Evolutionary conservation across 306 rosid species (phyloP).

Genomic region (Trifolium dubium): DNA sequence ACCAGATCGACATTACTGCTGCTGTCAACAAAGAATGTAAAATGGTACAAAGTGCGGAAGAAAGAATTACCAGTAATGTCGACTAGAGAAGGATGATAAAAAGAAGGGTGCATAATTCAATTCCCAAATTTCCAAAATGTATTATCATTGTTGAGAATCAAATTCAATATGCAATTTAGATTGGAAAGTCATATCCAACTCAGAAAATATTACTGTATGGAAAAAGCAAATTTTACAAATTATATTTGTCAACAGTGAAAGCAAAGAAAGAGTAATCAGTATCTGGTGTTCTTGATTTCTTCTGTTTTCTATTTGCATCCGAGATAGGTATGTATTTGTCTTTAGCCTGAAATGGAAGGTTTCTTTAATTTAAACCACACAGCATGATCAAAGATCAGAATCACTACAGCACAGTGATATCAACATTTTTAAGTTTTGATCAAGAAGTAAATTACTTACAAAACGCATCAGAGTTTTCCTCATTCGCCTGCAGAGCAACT

Average conservation of each 20-base stretch:
- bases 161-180: background rate
- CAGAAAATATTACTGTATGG: background rate
- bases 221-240: background rate
- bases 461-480: conserved; percentile 49
- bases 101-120: background rate
- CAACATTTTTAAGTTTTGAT: conserved; percentile 27
- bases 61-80: too few species aligned
- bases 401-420: conserved; percentile 2
- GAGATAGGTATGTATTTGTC: conserved; percentile 8
- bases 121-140: conserved; percentile 3
- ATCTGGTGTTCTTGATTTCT: background rate
- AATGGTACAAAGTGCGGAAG: background rate
- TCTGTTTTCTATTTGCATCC: conserved; percentile 3
- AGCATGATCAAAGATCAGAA: conserved; percentile 21
- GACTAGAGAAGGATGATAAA: background rate
- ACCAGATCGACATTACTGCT: background rate
- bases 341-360: conserved; percentile 21
- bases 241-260: background rate
- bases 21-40: background rate
- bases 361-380: conserved; percentile 15
- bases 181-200: background rate
- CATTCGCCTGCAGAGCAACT: conserved; percentile 48
- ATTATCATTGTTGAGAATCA: background rate
- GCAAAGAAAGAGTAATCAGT: conserved; percentile 28
- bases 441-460: conserved; percentile 48